Evolutionary conservation across 257 asterid species (phyloP).

Genomic region (Prunella vulgaris): DNA sequence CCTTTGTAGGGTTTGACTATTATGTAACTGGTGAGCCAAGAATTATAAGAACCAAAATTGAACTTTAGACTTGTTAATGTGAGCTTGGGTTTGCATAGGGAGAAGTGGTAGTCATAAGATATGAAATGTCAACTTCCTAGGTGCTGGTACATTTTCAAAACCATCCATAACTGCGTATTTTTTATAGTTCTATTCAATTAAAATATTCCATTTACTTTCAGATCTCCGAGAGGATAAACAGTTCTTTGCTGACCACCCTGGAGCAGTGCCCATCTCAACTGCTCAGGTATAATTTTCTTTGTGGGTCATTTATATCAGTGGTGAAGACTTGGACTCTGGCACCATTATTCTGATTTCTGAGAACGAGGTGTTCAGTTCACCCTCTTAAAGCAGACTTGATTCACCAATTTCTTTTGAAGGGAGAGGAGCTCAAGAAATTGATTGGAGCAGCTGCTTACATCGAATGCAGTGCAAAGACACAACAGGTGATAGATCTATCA

Average conservation of each 20-base stretch:
- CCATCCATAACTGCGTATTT: background rate
- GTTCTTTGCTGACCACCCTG: slow-evolving; percentile 53
- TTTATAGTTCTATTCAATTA: slow-evolving; percentile 2
- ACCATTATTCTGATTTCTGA: background rate
- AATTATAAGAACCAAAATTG: background rate
- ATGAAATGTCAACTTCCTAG: background rate
- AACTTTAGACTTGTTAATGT: background rate
- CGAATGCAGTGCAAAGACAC: slow-evolving; percentile 82
- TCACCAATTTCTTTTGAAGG: slow-evolving; percentile 38
- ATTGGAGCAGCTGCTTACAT: slow-evolving; percentile 74
- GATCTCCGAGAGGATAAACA: slow-evolving; percentile 68
- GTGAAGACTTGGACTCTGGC: background rate
- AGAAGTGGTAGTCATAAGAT: background rate
- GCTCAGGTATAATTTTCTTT: slow-evolving; percentile 37
- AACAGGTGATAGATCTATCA: slow-evolving; percentile 42
- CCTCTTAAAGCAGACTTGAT: slow-evolving; percentile 15
- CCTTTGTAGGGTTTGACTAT: background rate
- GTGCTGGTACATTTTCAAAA: background rate
- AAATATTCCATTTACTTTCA: slow-evolving; percentile 20
- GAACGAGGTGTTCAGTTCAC: background rate
- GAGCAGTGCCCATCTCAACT: slow-evolving; percentile 53
- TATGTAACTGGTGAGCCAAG: background rate
- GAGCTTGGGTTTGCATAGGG: background rate
- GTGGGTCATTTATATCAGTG: background rate
- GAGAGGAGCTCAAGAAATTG: slow-evolving; percentile 74